Evolutionary conservation across 192 early-diverging fungal genomes (phyloP).

Genomic region (Coemansia sp.): DNA sequence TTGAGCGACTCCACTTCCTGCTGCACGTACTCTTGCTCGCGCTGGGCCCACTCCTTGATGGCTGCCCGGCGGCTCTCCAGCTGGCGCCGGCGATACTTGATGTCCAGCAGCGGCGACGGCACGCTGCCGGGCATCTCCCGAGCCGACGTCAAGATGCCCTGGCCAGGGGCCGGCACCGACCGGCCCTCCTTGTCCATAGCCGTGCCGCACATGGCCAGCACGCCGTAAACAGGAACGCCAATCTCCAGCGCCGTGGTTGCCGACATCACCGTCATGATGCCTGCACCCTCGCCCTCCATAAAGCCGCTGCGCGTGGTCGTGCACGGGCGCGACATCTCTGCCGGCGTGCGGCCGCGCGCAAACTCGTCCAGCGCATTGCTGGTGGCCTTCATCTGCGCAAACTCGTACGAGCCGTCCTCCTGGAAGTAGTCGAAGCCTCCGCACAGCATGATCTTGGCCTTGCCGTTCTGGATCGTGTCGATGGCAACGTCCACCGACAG

Average conservation of each 20-base stretch:
- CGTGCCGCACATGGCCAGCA: conserved; percentile 82
- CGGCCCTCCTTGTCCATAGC: conserved; percentile 95
- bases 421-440: conserved; percentile 90
- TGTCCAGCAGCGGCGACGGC: conserved; percentile 56
- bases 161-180: conserved; percentile 93
- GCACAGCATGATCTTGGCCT: conserved; percentile 88
- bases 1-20: conserved; percentile 31
- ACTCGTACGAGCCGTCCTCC: conserved; percentile 82
- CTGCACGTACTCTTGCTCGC: conserved; percentile 29
- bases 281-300: conserved; percentile 92
- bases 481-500: conserved; percentile 88
- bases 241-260: conserved; percentile 82
- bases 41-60: conserved; percentile 32
- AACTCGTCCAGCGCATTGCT: conserved; percentile 77
- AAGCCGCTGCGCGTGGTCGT: conserved; percentile 88
- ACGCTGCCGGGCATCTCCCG: conserved; percentile 56
- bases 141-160: conserved; percentile 90
- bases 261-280: conserved; percentile 85
- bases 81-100: conserved; percentile 83
- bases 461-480: conserved; percentile 83
- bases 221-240: conserved; percentile 86
- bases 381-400: conserved; percentile 97
- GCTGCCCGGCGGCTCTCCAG: conserved; percentile 51
- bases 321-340: conserved; percentile 91
- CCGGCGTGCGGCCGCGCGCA: conserved; percentile 75